Evolutionary conservation across 176 grass and related monocot species (phyloP).

Genomic region (Bonia amplexicaulis): DNA sequence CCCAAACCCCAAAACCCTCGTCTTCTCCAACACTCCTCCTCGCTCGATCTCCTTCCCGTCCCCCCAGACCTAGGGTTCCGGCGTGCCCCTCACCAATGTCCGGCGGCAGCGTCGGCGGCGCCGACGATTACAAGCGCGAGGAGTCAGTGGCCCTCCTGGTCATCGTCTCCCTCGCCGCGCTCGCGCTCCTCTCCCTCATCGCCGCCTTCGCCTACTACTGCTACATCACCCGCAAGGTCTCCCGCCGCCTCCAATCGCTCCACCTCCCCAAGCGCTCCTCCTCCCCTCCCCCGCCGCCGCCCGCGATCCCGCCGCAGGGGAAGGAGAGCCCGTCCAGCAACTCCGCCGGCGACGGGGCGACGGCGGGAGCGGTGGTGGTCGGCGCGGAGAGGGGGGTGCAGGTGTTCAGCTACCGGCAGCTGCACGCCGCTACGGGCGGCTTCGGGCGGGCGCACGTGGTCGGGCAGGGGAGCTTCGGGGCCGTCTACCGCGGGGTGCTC

Average conservation of each 20-base stretch:
- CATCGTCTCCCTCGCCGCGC: constrained; percentile 80
- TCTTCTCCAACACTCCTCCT: constrained; percentile 19
- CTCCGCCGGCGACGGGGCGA: constrained; percentile 37
- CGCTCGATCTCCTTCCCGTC: neutral
- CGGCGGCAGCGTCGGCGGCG: neutral
- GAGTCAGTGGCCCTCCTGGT: constrained; percentile 70
- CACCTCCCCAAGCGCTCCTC: constrained; percentile 24
- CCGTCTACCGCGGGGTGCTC: constrained; percentile 80
- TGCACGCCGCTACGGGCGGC: constrained; percentile 70
- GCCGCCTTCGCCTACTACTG: constrained; percentile 94
- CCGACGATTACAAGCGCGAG: constrained; percentile 69
- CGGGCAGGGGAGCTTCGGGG: constrained; percentile 93
- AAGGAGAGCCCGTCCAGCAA: constrained; percentile 48
- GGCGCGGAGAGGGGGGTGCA: constrained; percentile 56
- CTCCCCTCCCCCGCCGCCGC: constrained; percentile 13
- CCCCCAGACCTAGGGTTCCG: constrained; percentile 37
- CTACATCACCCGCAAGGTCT: constrained; percentile 98
- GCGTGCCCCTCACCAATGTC: constrained; percentile 27
- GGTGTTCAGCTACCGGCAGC: constrained; percentile 76
- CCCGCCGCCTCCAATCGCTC: constrained; percentile 64
- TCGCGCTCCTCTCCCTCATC: constrained; percentile 73
- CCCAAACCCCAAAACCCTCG: constrained; percentile 34
- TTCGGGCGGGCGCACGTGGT: constrained; percentile 75
- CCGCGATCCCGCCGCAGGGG: constrained; percentile 19
- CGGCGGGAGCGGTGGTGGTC: constrained; percentile 6